A percentile compares a stretch with the other conserved stretches of the same genome.
phyloP scores from a whole-genome alignment of 164 flowering plant species.

The Magnolia changhungtana region DNA sequence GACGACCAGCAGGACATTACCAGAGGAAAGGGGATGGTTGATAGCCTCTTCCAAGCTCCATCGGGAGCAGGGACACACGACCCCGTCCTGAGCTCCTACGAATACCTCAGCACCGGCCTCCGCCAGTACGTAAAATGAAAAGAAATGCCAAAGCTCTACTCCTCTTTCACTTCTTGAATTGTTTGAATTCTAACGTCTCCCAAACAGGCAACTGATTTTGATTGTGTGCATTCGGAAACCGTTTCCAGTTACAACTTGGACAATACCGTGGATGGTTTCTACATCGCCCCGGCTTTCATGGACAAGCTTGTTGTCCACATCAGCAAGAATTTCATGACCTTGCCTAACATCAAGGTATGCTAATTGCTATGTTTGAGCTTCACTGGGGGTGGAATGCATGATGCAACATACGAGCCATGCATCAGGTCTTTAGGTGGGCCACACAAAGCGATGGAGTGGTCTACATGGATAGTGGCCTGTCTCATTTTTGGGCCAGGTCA shows the following conservation, averaged over 20 bases:
- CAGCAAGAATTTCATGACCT: slow-evolving; percentile 50
- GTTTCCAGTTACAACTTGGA: slow-evolving; percentile 39
- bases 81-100: slow-evolving; percentile 52
- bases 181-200: background rate
- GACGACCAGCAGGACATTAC: slow-evolving; percentile 69
- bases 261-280: slow-evolving; percentile 49
- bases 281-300: slow-evolving; percentile 68
- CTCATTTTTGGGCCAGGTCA: background rate
- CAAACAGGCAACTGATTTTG: background rate
- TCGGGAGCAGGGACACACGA: slow-evolving; percentile 41
- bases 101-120: slow-evolving; percentile 49
- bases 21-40: slow-evolving; percentile 58
- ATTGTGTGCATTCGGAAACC: background rate
- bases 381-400: background rate
- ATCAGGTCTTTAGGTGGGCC: too few species aligned
- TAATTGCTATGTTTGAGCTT: background rate
- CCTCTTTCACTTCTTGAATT: background rate
- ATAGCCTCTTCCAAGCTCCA: slow-evolving; percentile 61
- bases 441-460: background rate
- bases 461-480: background rate
- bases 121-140: slow-evolving; percentile 31
- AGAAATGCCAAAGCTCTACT: background rate
- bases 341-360: slow-evolving; percentile 57
- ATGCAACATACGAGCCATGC: too few species aligned
- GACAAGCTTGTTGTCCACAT: slow-evolving; percentile 63